Conservation (phyloP, 306 rosid genomes). For the Medicago ruthenica region DNA sequence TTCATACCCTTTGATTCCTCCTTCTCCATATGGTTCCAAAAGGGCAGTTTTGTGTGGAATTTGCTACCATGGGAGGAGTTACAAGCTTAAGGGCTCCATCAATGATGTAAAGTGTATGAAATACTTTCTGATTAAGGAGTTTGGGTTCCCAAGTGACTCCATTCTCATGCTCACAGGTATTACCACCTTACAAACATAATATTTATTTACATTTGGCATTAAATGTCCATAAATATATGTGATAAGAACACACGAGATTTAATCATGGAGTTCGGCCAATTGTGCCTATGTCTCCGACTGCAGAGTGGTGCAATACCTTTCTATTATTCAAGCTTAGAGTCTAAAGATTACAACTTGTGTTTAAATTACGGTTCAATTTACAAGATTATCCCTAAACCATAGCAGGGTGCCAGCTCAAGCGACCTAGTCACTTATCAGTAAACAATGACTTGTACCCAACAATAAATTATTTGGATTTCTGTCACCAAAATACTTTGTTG, state of each 20-base stretch:
- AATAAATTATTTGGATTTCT: not conserved
- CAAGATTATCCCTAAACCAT: too few relatives aligned
- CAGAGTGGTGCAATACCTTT: too few relatives aligned
- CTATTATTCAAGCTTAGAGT: too few relatives aligned
- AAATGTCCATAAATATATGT: not conserved
- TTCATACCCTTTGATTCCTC: slow-evolving; percentile 23
- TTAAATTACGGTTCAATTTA: too few relatives aligned
- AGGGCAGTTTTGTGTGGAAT: slow-evolving; percentile 49
- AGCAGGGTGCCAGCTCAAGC: too few relatives aligned
- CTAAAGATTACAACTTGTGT: too few relatives aligned
- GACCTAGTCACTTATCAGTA: too few relatives aligned
- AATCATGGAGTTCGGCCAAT: too few relatives aligned
- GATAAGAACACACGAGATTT: not conserved
- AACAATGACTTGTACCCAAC: too few relatives aligned
- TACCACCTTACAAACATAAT: not conserved
- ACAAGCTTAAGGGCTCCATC: slow-evolving; percentile 48
- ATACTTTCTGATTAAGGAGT: slow-evolving; percentile 51
- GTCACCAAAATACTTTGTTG: not conserved
- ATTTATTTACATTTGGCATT: not conserved
- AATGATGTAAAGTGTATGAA: slow-evolving; percentile 58
- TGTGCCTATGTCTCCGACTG: too few relatives aligned
- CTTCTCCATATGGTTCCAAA: slow-evolving; percentile 47
- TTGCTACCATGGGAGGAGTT: not conserved
- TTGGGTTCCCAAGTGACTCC: slow-evolving; percentile 58
- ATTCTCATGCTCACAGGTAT: slow-evolving; percentile 66